Percentiles rank a stretch among this genome's conserved stretches.
phyloP scores from a whole-genome alignment of 805 yeast species.

The Metschnikowia rubicola region DNA sequence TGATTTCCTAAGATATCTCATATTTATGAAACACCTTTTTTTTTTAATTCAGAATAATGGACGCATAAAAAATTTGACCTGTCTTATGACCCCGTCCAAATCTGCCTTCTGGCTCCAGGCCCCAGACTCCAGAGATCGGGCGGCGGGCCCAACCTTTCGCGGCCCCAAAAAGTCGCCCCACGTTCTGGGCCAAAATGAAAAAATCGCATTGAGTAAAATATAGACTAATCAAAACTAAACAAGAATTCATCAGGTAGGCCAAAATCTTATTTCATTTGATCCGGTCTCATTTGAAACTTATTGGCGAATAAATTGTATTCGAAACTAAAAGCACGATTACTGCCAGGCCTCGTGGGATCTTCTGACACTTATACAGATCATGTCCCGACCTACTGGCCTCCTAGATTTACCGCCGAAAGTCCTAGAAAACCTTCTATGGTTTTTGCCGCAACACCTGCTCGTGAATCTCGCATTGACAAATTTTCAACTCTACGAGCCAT shows the following conservation, averaged over 20 bases:
- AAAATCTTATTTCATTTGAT: too few relatives aligned
- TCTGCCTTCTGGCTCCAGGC: neutral
- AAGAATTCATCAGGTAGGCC: neutral
- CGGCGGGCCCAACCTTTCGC: conserved; percentile 1
- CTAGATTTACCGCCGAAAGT: conserved; percentile 11
- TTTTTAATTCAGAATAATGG: too few relatives aligned
- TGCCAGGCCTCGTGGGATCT: too few relatives aligned
- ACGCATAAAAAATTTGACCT: too few relatives aligned
- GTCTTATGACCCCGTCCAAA: too few relatives aligned
- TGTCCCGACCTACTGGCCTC: conserved; percentile 1
- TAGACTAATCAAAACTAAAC: neutral
- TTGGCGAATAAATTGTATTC: neutral
- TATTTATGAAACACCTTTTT: too few relatives aligned
- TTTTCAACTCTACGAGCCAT: conserved; percentile 33
- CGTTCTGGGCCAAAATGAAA: neutral
- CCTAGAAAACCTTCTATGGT: conserved; percentile 15
- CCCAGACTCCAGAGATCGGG: neutral
- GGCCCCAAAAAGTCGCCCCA: conserved; percentile 8
- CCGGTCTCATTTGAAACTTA: neutral
- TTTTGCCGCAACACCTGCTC: conserved; percentile 31
- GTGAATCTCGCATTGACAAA: conserved; percentile 33
- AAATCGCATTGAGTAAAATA: too few relatives aligned
- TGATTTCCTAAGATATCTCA: too few relatives aligned
- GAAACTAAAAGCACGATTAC: neutral
- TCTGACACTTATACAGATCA: neutral